A percentile compares a stretch with the other conserved stretches of the same genome.
phyloP scores from a whole-genome alignment of 2,329 filamentous ascomycete genomes.

The Leptographium lundbergii region DNA sequence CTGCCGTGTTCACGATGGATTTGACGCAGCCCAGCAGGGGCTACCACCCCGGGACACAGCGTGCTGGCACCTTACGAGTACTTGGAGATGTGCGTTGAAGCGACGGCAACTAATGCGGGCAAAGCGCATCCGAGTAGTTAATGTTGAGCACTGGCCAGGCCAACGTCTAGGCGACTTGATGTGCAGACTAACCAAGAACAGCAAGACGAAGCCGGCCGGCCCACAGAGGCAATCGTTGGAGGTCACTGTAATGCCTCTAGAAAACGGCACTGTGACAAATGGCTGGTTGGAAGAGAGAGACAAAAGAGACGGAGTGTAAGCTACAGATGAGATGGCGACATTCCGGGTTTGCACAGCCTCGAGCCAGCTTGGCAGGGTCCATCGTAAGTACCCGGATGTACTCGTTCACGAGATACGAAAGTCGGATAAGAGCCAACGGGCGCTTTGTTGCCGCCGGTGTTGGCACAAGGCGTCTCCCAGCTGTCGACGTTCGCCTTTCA shows the following conservation, averaged over 20 bases:
- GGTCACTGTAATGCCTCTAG: neutral
- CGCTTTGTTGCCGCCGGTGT: neutral
- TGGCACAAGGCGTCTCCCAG: neutral
- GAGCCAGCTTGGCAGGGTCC: neutral
- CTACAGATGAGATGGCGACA: neutral
- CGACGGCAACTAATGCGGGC: neutral
- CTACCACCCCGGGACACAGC: neutral
- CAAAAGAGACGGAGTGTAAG: too few relatives aligned
- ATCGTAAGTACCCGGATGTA: neutral
- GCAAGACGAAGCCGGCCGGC: neutral
- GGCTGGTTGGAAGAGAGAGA: neutral
- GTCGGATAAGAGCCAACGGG: too few relatives aligned
- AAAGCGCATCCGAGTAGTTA: neutral
- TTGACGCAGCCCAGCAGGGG: neutral
- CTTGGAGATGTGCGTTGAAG: neutral
- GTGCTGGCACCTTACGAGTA: neutral
- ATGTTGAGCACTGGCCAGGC: neutral
- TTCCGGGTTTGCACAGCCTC: neutral
- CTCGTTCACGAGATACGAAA: too few relatives aligned
- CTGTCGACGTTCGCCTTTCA: neutral
- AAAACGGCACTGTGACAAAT: neutral
- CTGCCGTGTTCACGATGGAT: neutral
- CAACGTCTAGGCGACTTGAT: neutral
- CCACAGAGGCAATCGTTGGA: neutral
- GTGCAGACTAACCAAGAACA: neutral